phyloP scores from a whole-genome alignment of 345 rosid species.

The Lagerstroemia speciosa region DNA sequence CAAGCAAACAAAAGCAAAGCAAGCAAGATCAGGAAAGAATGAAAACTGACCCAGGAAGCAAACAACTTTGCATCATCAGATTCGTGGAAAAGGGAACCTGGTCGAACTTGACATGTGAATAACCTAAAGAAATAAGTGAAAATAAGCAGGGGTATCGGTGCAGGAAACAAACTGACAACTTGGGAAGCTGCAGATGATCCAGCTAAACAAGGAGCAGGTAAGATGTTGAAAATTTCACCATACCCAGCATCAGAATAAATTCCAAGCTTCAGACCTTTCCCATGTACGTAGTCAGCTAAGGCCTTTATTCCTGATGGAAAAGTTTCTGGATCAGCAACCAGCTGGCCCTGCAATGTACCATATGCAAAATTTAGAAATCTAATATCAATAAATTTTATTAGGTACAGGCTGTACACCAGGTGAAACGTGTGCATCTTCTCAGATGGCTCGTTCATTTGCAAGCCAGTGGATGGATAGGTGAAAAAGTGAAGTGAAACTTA shows the following conservation, averaged over 20 bases:
- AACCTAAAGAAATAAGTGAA: conserved; percentile 23
- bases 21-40: not conserved
- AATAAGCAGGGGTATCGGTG: conserved; percentile 3
- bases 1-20: not conserved
- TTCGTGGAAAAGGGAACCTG: conserved; percentile 91
- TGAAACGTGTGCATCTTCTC: not conserved
- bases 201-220: not conserved
- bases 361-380: conserved; percentile 3
- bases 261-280: conserved; percentile 88
- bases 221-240: conserved; percentile 13
- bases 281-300: conserved; percentile 80
- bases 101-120: conserved; percentile 92
- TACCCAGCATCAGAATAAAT: conserved; percentile 99
- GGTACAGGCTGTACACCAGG: not conserved
- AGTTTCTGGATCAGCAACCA: conserved; percentile 65
- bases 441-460: not conserved
- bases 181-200: not conserved
- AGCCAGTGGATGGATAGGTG: not conserved
- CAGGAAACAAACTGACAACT: conserved; percentile 9
- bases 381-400: not conserved
- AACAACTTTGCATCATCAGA: conserved; percentile 66
- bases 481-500: conserved; percentile 13
- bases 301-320: conserved; percentile 87
- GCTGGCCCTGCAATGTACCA: conserved; percentile 49
- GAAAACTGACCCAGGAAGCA: conserved; percentile 87